These are phyloP conservation scores for Betula pendula DNA, from an alignment of 306 rosid species.

Conservation along the genomic window DNA sequence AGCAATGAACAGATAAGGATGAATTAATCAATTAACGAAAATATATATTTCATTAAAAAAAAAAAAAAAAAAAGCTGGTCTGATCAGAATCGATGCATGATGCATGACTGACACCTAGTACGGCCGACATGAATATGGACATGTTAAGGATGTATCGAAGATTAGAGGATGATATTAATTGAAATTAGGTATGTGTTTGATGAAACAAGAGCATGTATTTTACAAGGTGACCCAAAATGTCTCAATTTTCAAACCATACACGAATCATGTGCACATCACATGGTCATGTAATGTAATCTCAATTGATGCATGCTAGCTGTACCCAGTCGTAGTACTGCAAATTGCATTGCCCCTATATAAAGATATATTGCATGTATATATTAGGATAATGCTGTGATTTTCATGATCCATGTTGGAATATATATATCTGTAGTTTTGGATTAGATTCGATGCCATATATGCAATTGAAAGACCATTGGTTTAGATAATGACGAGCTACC, in stretches of 20 bases:
- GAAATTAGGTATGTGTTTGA: slow-evolving; percentile 19
- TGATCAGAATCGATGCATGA: no score
- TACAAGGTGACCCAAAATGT: slow-evolving; percentile 46
- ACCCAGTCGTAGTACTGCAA: slow-evolving; percentile 16
- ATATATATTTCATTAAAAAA: no score
- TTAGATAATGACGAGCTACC: slow-evolving; percentile 36
- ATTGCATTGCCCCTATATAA: no score
- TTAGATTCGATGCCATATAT: slow-evolving; percentile 32
- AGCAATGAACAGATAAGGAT: no score
- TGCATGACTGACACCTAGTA: no score
- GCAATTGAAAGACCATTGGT: no score
- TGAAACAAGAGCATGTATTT: slow-evolving; percentile 8
- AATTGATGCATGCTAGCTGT: slow-evolving; percentile 3
- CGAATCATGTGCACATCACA: slow-evolving; percentile 39
- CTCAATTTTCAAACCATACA: slow-evolving; percentile 27
- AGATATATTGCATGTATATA: no score
- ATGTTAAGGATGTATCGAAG: slow-evolving; percentile 3
- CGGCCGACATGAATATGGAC: slow-evolving; percentile 35
- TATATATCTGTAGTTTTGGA: slow-evolving; percentile 2
- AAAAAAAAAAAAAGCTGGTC: no score
- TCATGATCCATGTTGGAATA: slow-evolving; percentile 21
- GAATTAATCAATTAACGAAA: no score
- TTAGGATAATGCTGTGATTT: neutral
- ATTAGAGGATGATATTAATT: slow-evolving; percentile 19
- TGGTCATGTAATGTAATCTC: neutral